Conservation (phyloP, 202 grass and related monocot species). For the Hordeum pubiflorum region DNA sequence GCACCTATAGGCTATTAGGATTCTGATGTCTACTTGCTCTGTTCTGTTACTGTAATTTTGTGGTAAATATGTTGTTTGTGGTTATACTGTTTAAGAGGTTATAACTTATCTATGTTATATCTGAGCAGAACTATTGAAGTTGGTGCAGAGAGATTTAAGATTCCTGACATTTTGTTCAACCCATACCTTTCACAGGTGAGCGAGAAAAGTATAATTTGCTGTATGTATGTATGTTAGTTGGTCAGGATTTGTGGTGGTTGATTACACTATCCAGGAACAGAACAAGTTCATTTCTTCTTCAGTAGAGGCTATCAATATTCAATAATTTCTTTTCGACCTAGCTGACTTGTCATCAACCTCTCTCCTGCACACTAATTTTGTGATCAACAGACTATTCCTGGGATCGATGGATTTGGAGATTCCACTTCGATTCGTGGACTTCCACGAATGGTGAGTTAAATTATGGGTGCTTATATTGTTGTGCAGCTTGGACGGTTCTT, state of each 20-base stretch:
- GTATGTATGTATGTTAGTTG: not conserved
- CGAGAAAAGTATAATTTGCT: slow-evolving; percentile 15
- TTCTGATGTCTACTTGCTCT: slow-evolving; percentile 12
- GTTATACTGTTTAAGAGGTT: not conserved
- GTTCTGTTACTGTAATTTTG: not conserved
- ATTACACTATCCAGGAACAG: not conserved
- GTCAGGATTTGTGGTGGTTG: slow-evolving; percentile 3
- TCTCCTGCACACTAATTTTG: slow-evolving; percentile 5
- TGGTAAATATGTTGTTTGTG: slow-evolving; percentile 17
- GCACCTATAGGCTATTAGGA: slow-evolving; percentile 1
- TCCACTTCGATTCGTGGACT: slow-evolving; percentile 51
- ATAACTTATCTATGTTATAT: slow-evolving; percentile 13
- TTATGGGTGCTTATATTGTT: not conserved
- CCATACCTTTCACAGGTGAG: slow-evolving; percentile 81
- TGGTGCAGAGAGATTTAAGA: slow-evolving; percentile 98
- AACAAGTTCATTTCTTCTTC: slow-evolving; percentile 7
- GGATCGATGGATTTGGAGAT: slow-evolving; percentile 69
- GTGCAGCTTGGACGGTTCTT: not conserved
- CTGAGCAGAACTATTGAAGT: slow-evolving; percentile 93
- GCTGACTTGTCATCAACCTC: slow-evolving; percentile 14
- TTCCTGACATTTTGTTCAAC: slow-evolving; percentile 97
- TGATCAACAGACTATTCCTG: slow-evolving; percentile 74
- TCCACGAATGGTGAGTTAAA: slow-evolving; percentile 75
- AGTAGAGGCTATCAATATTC: not conserved
- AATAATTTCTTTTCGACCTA: slow-evolving; percentile 12